A percentile compares a stretch with the other conserved stretches of the same genome.
phyloP scores from a whole-genome alignment of 169 alveolate genomes.

The Sarcocystis neurona region DNA sequence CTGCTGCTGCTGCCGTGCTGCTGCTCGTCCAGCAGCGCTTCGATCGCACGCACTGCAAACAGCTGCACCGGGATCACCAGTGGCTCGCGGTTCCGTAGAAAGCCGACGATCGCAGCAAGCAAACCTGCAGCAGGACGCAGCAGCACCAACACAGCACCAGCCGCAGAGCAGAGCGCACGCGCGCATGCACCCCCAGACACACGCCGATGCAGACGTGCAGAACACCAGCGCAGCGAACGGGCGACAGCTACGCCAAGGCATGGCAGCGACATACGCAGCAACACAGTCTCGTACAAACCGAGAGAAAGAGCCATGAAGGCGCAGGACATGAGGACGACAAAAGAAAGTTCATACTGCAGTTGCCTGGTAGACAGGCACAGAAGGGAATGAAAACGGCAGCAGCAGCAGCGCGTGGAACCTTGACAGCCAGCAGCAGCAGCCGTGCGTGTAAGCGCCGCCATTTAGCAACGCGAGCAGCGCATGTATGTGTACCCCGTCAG shows the following conservation, averaged over 20 bases:
- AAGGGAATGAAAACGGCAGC: too few relatives aligned
- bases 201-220: neutral
- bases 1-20: slow-evolving; percentile 64
- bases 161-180: neutral
- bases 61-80: slow-evolving; percentile 58
- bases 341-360: too few relatives aligned
- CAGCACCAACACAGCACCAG: neutral
- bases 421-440: too few relatives aligned
- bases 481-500: too few relatives aligned
- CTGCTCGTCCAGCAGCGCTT: slow-evolving; percentile 60
- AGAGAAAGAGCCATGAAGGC: too few relatives aligned
- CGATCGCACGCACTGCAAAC: slow-evolving; percentile 50
- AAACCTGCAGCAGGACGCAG: slow-evolving; percentile 24
- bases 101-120: slow-evolving; percentile 42
- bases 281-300: neutral
- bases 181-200: neutral
- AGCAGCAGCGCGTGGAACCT: too few relatives aligned
- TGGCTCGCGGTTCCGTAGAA: slow-evolving; percentile 56
- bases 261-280: neutral
- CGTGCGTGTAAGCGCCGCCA: too few relatives aligned
- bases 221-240: neutral
- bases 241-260: neutral
- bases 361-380: too few relatives aligned
- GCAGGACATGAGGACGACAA: too few relatives aligned
- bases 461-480: too few relatives aligned